These are phyloP conservation scores for Botrytis fragariae DNA, from an alignment of 2,329 filamentous ascomycete genomes.

Conservation along the genomic window DNA sequence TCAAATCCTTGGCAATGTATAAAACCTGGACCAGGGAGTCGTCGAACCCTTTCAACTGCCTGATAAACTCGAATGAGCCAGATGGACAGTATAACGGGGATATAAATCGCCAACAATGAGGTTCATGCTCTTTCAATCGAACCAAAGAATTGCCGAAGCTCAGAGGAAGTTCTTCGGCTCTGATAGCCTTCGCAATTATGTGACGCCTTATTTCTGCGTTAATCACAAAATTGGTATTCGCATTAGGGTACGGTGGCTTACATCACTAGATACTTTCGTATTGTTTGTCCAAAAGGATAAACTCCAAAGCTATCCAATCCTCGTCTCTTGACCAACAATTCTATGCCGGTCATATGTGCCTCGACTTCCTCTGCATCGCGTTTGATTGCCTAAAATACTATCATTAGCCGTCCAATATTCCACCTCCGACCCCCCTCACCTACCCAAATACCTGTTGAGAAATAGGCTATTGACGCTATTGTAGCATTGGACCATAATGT, in stretches of 20 bases:
- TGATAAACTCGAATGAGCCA: background rate
- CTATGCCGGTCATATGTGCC: background rate
- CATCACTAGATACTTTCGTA: background rate
- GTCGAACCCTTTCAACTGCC: background rate
- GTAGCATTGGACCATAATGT: background rate
- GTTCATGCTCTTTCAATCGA: background rate
- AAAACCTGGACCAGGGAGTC: background rate
- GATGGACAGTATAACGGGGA: slow-evolving; percentile 1
- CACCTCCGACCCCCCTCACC: background rate
- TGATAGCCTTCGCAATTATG: background rate
- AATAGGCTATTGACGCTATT: background rate
- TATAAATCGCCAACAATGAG: background rate
- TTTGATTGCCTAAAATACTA: background rate
- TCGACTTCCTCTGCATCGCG: background rate
- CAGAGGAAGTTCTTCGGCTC: background rate
- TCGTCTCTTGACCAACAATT: background rate
- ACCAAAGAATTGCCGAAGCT: background rate
- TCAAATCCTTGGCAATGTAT: background rate
- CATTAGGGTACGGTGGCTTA: background rate
- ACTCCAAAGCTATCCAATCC: background rate
- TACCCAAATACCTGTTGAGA: background rate
- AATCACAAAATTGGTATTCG: background rate
- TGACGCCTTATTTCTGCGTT: background rate
- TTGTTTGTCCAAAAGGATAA: background rate
- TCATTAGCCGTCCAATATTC: background rate